phyloP scores from a whole-genome alignment of 805 yeast species.

The Myxozyma nipponensis region DNA sequence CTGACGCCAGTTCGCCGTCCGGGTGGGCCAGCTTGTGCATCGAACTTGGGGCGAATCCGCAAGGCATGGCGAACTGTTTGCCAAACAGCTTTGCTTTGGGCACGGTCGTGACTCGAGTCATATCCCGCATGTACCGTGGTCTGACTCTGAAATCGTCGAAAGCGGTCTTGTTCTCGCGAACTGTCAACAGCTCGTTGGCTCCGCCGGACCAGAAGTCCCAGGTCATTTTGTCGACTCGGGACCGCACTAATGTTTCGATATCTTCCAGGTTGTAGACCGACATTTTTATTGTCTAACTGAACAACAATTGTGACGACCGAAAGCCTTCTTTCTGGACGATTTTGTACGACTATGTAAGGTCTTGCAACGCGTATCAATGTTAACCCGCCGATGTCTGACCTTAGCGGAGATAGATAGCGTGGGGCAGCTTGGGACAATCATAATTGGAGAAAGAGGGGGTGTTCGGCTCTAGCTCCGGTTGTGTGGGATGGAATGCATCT shows the following conservation, averaged over 20 bases:
- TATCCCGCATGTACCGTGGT: constrained; percentile 72
- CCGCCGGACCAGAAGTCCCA: constrained; percentile 30
- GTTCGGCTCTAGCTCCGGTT: too few relatives aligned
- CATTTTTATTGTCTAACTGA: constrained; percentile 4
- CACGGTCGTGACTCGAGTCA: constrained; percentile 52
- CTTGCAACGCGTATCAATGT: too few relatives aligned
- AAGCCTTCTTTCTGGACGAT: too few relatives aligned
- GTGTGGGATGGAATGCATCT: too few relatives aligned
- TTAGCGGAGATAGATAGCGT: too few relatives aligned
- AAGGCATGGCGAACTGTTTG: constrained; percentile 28
- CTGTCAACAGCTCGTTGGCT: constrained; percentile 38
- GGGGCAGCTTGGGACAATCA: too few relatives aligned
- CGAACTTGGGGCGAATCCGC: constrained; percentile 37
- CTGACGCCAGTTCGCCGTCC: constrained; percentile 34
- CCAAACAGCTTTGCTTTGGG: constrained; percentile 40
- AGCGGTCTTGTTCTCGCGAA: constrained; percentile 73
- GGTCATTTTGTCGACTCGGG: constrained; percentile 15
- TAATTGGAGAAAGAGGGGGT: too few relatives aligned
- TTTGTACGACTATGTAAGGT: too few relatives aligned
- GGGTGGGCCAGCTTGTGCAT: constrained; percentile 33
- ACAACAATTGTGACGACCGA: too few relatives aligned
- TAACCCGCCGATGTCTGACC: too few relatives aligned
- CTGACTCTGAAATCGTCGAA: constrained; percentile 69
- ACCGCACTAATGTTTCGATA: constrained; percentile 21
- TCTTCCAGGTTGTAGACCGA: constrained; percentile 19